Conservation (phyloP, 768 basidiomycete genomes). For the Glaciozyma antarctica region DNA sequence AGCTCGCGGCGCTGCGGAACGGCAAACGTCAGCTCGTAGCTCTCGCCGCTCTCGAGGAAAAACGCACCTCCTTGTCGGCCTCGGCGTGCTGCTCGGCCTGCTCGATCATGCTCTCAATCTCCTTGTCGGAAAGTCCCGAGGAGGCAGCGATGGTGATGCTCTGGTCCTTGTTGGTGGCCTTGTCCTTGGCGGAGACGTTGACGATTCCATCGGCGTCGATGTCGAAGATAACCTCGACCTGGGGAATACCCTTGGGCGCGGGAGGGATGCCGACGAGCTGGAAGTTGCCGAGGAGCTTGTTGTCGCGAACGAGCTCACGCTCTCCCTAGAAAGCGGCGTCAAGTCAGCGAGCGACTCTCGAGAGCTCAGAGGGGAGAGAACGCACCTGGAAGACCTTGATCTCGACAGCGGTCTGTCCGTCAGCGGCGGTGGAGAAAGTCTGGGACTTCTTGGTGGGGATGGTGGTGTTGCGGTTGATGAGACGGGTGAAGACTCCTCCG, state of each 20-base stretch:
- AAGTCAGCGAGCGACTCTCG: neutral
- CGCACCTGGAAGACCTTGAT: constrained; percentile 87
- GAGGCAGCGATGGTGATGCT: constrained; percentile 81
- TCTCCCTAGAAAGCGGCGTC: constrained; percentile 53
- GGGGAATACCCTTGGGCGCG: constrained; percentile 69
- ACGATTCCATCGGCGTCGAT: constrained; percentile 89
- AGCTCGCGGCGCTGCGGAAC: constrained; percentile 52
- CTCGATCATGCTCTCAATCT: constrained; percentile 92
- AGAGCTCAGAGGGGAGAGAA: neutral
- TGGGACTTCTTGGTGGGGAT: constrained; percentile 99
- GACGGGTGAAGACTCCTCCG: constrained; percentile 98
- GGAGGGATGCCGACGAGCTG: constrained; percentile 96
- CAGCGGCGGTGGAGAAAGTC: constrained; percentile 96
- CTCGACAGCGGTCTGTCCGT: constrained; percentile 98
- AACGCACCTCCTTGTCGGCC: constrained; percentile 48
- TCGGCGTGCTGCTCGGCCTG: constrained; percentile 93
- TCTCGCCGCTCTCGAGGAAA: too few relatives aligned
- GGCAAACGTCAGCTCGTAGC: neutral
- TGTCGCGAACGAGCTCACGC: constrained; percentile 95
- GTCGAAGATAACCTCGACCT: constrained; percentile 85
- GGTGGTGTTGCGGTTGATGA: constrained; percentile 94
- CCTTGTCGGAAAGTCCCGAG: constrained; percentile 88
- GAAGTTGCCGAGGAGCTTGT: constrained; percentile 98
- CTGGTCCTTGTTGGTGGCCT: constrained; percentile 46
- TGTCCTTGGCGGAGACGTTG: constrained; percentile 83